Evolutionary conservation across 1,139 yeast species (phyloP), one percentile per base, ranked within the genome.

Genomic region (Arxiozyma bovina): DNA sequence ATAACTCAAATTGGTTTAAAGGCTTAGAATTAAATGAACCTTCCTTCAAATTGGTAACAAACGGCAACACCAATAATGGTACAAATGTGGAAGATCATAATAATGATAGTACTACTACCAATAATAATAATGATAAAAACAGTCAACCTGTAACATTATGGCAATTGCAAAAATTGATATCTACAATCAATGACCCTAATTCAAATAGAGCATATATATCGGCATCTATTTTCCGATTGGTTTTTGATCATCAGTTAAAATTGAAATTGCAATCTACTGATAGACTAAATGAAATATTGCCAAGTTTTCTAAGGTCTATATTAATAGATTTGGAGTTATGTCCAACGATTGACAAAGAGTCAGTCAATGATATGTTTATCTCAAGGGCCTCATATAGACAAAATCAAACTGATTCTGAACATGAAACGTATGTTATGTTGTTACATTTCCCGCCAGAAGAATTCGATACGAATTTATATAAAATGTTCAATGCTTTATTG

Each of bases 381-480:
- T 64, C 69, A 0, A 61, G 63, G 8, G 70, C 70, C 20, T 52
- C 58, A n/a, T 63, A 65, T 48, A 56, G 54, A 50, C 61, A 58
- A 4, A 40, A 56, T 25, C 41, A 53, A 25, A 50, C 57, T 11
- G 56, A 58, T 22, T 57, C 54, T 4, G 50, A 56, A n/a, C 50
- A 56, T 41, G 65, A 61, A 46, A 64, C 70, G 1, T 54, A 57
- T 45, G 54, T 67, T 22, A 55, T 67, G 1, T 53, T 66, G 25
- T 58, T 68, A 45, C 69, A 67, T 51, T 68, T 68, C 52, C 55
- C 65, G 52, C 69, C 69, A 1, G 71, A 68, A 41, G 70, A 68
- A 48, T 68, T 64, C 50, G 67, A 67, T 22, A 42, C 63, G 2
- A 66, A 63, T 48, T 52, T 68, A 6, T 67, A 67, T 49, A 59